Evolutionary conservation across 179 eudicot genomes (phyloP).

Genomic region (Spergularia azorica): DNA sequence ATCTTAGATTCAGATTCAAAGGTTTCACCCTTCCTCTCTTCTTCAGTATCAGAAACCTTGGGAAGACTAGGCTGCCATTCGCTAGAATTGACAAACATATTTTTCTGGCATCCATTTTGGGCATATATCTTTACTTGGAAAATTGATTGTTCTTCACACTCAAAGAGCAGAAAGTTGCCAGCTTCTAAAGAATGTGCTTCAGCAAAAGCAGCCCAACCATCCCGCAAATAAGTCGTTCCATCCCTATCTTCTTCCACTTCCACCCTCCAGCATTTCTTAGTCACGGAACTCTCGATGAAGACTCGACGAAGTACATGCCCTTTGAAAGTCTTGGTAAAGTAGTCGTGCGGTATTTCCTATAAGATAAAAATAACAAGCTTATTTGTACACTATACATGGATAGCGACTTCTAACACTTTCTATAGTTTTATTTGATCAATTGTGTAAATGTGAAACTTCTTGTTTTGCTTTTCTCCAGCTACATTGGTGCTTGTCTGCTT

Average conservation of each 20-base stretch:
- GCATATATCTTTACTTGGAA: slow-evolving; percentile 32
- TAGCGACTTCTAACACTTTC: too few relatives aligned
- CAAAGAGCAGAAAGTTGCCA: slow-evolving; percentile 33
- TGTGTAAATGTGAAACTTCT: neutral
- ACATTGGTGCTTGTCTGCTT: too few relatives aligned
- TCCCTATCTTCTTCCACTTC: slow-evolving; percentile 33
- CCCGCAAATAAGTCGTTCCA: slow-evolving; percentile 23
- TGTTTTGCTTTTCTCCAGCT: too few relatives aligned
- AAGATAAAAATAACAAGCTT: neutral
- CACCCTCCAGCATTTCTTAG: slow-evolving; percentile 35
- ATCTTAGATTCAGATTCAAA: slow-evolving; percentile 7
- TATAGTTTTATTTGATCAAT: neutral
- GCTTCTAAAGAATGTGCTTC: slow-evolving; percentile 34
- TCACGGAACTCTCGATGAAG: slow-evolving; percentile 26
- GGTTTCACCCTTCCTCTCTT: slow-evolving; percentile 16
- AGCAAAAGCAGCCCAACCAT: slow-evolving; percentile 35
- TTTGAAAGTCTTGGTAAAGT: slow-evolving; percentile 25
- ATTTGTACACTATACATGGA: neutral
- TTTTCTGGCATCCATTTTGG: slow-evolving; percentile 29
- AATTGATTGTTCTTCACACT: slow-evolving; percentile 31
- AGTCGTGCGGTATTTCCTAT: slow-evolving; percentile 39
- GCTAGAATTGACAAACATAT: neutral
- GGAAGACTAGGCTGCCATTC: neutral
- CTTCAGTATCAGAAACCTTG: slow-evolving; percentile 17
- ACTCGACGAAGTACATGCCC: slow-evolving; percentile 34